Conservation (phyloP, 768 basidiomycete species). For the Pleurotus cornucopiae region DNA sequence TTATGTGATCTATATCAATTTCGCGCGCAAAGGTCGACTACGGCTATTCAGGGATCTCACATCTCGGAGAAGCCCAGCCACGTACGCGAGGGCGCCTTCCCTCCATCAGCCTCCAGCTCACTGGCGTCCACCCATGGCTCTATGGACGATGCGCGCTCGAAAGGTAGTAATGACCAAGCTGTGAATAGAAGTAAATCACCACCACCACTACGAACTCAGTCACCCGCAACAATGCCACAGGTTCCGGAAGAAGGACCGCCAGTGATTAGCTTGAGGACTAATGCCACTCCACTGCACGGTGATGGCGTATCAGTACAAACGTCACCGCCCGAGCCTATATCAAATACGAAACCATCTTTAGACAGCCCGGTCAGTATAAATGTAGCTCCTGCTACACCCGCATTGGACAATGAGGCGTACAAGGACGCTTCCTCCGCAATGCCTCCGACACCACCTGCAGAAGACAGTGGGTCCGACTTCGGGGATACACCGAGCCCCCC, state of each 20-base stretch:
- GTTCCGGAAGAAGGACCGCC: background rate
- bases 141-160: background rate
- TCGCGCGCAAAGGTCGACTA: constrained; percentile 9
- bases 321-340: background rate
- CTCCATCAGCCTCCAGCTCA: constrained; percentile 33
- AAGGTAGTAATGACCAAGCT: background rate
- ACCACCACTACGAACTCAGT: background rate
- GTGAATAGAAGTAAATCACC: background rate
- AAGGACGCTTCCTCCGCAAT: background rate
- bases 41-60: background rate
- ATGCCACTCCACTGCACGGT: too few species aligned
- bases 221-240: background rate
- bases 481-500: constrained; percentile 41
- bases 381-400: constrained; percentile 3
- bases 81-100: constrained; percentile 65
- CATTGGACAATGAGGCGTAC: constrained; percentile 4
- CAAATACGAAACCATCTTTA: background rate
- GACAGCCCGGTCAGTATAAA: constrained; percentile 2
- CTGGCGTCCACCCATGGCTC: background rate
- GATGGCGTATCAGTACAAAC: too few species aligned
- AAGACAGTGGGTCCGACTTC: constrained; percentile 16
- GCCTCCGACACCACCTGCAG: constrained; percentile 8
- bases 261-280: background rate
- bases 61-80: constrained; percentile 27
- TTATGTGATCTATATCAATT: constrained; percentile 11